These are phyloP conservation scores for Saccharum spontaneum DNA, from an alignment of 176 grass and related monocot species.

Conservation along the genomic window DNA sequence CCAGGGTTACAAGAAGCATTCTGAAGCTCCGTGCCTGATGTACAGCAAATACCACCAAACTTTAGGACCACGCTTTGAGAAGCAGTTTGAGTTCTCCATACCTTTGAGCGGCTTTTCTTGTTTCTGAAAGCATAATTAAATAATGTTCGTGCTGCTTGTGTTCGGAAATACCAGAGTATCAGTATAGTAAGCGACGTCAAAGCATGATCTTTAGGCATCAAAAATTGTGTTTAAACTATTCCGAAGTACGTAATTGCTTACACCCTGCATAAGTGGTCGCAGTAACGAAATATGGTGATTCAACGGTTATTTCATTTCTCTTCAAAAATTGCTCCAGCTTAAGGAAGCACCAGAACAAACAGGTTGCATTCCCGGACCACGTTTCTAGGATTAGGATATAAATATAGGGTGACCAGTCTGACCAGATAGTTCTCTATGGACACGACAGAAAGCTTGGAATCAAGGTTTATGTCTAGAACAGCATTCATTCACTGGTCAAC, in stretches of 20 bases:
- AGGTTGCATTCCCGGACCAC: background rate
- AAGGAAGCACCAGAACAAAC: background rate
- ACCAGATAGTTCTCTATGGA: too few relatives aligned
- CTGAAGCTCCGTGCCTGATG: conserved; percentile 27
- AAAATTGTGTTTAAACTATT: background rate
- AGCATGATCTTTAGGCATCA: background rate
- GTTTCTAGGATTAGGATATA: background rate
- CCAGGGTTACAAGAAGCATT: background rate
- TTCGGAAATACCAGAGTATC: background rate
- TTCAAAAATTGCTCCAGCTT: background rate
- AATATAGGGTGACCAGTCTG: background rate
- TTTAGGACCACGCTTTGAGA: background rate
- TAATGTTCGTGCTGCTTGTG: background rate
- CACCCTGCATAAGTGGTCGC: background rate
- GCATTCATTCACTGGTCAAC: conserved; percentile 25
- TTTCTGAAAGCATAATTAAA: background rate
- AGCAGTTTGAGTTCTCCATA: conserved; percentile 1
- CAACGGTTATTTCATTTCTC: background rate
- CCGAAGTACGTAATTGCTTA: background rate
- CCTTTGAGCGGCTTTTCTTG: background rate
- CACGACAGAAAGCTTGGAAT: background rate
- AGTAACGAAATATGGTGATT: background rate
- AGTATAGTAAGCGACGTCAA: background rate
- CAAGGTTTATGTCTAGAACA: background rate
- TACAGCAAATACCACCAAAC: conserved; percentile 30